Evolutionary conservation across 108 stramenopile genomes (phyloP).

Genomic region (Cyclotella atomus): DNA sequence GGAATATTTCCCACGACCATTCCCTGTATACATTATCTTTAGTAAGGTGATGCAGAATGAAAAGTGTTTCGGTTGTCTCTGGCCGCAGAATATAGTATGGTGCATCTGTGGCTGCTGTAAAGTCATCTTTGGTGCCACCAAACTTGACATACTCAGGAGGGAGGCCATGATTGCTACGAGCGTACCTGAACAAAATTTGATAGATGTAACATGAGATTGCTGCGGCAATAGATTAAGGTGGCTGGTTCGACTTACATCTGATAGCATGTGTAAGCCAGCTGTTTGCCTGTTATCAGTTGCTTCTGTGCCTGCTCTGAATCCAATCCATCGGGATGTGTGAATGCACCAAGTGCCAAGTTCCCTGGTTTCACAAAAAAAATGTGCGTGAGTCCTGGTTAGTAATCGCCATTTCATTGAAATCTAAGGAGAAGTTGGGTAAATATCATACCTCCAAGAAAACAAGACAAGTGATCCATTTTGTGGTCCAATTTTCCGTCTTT

Average conservation of each 20-base stretch:
- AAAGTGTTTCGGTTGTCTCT: slow-evolving; percentile 59
- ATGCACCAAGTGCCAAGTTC: slow-evolving; percentile 69
- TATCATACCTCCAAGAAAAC: slow-evolving; percentile 74
- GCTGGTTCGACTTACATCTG: slow-evolving; percentile 35
- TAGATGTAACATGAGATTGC: not conserved
- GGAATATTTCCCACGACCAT: slow-evolving; percentile 64
- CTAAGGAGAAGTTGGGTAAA: too few species aligned
- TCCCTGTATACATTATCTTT: slow-evolving; percentile 56
- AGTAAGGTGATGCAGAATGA: slow-evolving; percentile 54
- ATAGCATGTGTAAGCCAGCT: slow-evolving; percentile 53
- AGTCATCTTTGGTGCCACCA: slow-evolving; percentile 50
- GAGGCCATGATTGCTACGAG: slow-evolving; percentile 40
- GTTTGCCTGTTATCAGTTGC: slow-evolving; percentile 61
- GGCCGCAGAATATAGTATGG: slow-evolving; percentile 65
- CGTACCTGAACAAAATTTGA: slow-evolving; percentile 18
- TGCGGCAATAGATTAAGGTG: slow-evolving; percentile 14
- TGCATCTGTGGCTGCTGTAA: slow-evolving; percentile 42
- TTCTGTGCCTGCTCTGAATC: slow-evolving; percentile 42
- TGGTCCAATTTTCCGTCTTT: slow-evolving; percentile 48
- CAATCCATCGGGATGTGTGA: slow-evolving; percentile 58
- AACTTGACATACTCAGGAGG: slow-evolving; percentile 46
- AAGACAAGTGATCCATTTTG: slow-evolving; percentile 93
- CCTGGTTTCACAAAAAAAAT: slow-evolving; percentile 3
- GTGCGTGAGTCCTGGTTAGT: too few species aligned
- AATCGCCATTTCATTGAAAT: too few species aligned